These are phyloP conservation scores for Ichthyophthirius multifiliis DNA, from an alignment of 169 alveolate species.

Conservation along the genomic window DNA sequence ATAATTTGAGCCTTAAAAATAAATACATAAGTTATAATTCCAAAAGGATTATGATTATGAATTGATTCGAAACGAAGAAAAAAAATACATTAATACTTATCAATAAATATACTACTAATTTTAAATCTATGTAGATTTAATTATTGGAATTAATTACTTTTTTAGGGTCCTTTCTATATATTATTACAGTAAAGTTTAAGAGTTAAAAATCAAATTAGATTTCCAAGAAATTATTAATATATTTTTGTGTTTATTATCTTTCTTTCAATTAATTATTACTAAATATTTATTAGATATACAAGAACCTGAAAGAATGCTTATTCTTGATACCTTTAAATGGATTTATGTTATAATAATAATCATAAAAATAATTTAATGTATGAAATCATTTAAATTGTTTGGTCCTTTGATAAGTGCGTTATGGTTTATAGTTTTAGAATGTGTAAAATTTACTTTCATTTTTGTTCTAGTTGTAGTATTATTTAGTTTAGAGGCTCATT, in stretches of 20 bases:
- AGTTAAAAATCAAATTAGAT: neutral
- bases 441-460: neutral
- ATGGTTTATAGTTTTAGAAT: neutral
- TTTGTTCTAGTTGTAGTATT: neutral
- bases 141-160: neutral
- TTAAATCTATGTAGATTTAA: neutral
- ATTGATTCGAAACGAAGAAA: neutral
- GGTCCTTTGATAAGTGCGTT: neutral
- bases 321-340: neutral
- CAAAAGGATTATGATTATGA: neutral
- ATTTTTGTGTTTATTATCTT: neutral
- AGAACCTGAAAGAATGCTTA: neutral
- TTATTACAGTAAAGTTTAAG: neutral
- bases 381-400: neutral
- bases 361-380: neutral
- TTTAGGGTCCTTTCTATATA: neutral
- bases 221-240: neutral
- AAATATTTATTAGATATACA: neutral
- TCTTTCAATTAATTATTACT: neutral
- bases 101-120: neutral
- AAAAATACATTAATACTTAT: neutral
- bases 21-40: neutral
- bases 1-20: neutral
- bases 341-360: neutral
- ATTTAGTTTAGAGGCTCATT: neutral